A percentile compares a stretch with the other conserved stretches of the same genome.
These are phyloP conservation scores for Pulveroboletus sp. DNA, from an alignment of 768 basidiomycete species.

Conservation along the genomic window DNA sequence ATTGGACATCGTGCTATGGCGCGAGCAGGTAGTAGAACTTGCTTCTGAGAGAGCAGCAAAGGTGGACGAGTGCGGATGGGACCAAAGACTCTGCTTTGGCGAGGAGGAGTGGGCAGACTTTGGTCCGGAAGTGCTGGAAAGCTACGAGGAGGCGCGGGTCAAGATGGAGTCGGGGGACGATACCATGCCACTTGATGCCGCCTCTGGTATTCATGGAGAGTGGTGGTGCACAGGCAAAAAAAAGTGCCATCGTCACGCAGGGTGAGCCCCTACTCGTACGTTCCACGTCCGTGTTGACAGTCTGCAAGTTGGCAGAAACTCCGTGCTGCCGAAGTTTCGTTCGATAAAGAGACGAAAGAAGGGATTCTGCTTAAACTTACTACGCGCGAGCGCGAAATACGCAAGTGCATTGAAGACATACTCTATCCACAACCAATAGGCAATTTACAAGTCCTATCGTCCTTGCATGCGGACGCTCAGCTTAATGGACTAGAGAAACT, in stretches of 20 bases:
- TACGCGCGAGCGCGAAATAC: slow-evolving; percentile 72
- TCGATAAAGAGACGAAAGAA: slow-evolving; percentile 76
- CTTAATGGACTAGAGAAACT: slow-evolving; percentile 47
- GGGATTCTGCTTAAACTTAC: slow-evolving; percentile 65
- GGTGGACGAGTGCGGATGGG: slow-evolving; percentile 83
- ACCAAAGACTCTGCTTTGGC: slow-evolving; percentile 80
- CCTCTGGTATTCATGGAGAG: slow-evolving; percentile 37
- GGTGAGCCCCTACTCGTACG: slow-evolving; percentile 41
- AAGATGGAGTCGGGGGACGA: slow-evolving; percentile 34
- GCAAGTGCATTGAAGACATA: slow-evolving; percentile 74
- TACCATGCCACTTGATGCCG: slow-evolving; percentile 37
- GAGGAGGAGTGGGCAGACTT: slow-evolving; percentile 77
- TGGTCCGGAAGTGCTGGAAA: slow-evolving; percentile 64
- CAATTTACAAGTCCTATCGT: slow-evolving; percentile 31
- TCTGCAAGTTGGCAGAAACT: slow-evolving; percentile 72
- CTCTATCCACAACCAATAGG: slow-evolving; percentile 46
- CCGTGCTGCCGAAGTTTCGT: slow-evolving; percentile 65
- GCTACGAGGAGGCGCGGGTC: slow-evolving; percentile 53
- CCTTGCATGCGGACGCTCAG: slow-evolving; percentile 34
- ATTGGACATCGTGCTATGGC: slow-evolving; percentile 68
- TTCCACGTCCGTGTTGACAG: slow-evolving; percentile 1
- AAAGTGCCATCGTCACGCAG: slow-evolving; percentile 75
- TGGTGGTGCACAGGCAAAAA: slow-evolving; percentile 83
- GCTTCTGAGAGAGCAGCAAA: slow-evolving; percentile 64
- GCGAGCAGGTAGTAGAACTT: slow-evolving; percentile 64